phyloP scores from a whole-genome alignment of 176 grass and related monocot species.

The Oryza longistaminata region DNA sequence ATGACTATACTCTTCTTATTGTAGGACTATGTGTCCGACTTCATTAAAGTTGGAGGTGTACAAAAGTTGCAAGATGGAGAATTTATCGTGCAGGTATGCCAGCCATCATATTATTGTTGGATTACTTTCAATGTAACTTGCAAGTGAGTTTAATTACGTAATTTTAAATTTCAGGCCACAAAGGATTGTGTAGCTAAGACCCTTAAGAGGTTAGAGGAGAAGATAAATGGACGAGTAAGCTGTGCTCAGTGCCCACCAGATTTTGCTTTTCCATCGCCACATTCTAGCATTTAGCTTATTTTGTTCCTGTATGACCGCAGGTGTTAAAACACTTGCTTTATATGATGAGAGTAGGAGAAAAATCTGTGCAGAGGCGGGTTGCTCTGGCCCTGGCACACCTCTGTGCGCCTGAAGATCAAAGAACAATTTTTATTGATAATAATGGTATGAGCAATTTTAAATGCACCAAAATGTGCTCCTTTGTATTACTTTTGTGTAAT shows the following conservation, averaged over 20 bases:
- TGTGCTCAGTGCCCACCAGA: neutral
- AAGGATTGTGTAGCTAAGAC: constrained; percentile 99
- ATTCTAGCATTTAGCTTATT: constrained; percentile 29
- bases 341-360: constrained; percentile 90
- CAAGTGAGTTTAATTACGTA: constrained; percentile 12
- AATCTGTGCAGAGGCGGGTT: constrained; percentile 88
- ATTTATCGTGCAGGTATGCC: constrained; percentile 92
- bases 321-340: constrained; percentile 94
- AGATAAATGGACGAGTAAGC: constrained; percentile 95
- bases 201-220: constrained; percentile 95
- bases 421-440: constrained; percentile 95
- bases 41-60: constrained; percentile 96
- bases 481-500: neutral
- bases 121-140: neutral
- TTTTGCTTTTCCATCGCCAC: constrained; percentile 18
- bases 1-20: constrained; percentile 27
- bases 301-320: constrained; percentile 46
- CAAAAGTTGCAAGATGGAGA: constrained; percentile 98
- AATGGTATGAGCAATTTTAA: constrained; percentile 57
- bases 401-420: constrained; percentile 88
- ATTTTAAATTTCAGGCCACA: constrained; percentile 67
- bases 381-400: constrained; percentile 96
- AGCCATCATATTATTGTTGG: neutral
- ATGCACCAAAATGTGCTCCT: neutral
- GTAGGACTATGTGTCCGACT: constrained; percentile 93